phyloP scores from a whole-genome alignment of 108 stramenopile species.

The Bacterosira constricta region DNA sequence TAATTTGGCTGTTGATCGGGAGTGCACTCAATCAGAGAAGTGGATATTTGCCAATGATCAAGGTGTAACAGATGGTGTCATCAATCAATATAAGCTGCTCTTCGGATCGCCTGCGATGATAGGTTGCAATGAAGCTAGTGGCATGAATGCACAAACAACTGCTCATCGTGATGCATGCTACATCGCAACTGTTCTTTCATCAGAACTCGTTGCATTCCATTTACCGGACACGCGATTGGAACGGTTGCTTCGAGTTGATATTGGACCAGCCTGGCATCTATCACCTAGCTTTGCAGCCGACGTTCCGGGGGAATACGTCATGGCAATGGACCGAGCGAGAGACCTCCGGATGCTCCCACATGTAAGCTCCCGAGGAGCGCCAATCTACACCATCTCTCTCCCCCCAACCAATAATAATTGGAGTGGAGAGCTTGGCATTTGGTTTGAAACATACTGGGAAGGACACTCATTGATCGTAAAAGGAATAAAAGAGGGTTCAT shows the following conservation, averaged over 20 bases:
- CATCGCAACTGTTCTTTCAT: constrained; percentile 60
- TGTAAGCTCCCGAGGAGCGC: constrained; percentile 74
- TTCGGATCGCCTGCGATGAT: constrained; percentile 59
- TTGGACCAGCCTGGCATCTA: constrained; percentile 67
- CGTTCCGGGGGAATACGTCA: constrained; percentile 63
- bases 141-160: constrained; percentile 56
- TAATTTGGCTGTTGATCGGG: constrained; percentile 20
- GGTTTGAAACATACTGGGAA: constrained; percentile 95
- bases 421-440: constrained; percentile 90
- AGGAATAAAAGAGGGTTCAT: constrained; percentile 81
- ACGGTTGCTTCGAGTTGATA: constrained; percentile 71
- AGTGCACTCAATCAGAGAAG: constrained; percentile 35
- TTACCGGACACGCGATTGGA: constrained; percentile 86
- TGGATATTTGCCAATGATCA: constrained; percentile 54
- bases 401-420: constrained; percentile 64
- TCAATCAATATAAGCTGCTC: constrained; percentile 72
- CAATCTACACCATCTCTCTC: constrained; percentile 77
- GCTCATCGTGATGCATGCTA: constrained; percentile 77
- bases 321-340: constrained; percentile 54
- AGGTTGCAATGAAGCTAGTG: constrained; percentile 18
- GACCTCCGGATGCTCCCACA: constrained; percentile 73
- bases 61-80: constrained; percentile 4
- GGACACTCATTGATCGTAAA: constrained; percentile 84
- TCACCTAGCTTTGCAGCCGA: constrained; percentile 79
- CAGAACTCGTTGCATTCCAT: constrained; percentile 69